Conservation (phyloP, 1,284 basidiomycete species). For the Erythrobasidium hasegawianum region DNA sequence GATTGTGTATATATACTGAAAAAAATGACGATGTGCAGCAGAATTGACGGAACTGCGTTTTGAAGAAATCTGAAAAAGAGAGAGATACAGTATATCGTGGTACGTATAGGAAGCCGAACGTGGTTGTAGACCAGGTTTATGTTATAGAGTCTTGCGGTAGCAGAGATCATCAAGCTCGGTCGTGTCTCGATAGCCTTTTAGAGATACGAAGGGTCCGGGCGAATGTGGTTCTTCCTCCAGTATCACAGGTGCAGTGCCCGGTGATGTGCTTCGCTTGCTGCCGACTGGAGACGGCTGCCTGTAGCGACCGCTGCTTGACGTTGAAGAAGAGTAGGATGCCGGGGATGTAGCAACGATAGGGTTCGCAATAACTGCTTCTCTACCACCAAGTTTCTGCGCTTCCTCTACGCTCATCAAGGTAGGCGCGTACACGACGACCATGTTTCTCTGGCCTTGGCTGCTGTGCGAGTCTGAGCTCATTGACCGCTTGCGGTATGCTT, state of each 20-base stretch:
- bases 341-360: neutral
- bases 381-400: conserved; percentile 26
- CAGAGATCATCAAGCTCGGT: conserved; percentile 17
- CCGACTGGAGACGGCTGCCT: conserved; percentile 2
- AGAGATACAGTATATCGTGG: no score
- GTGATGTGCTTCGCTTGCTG: neutral
- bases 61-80: no score
- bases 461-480: conserved; percentile 22
- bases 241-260: neutral
- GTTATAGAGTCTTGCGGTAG: neutral
- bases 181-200: conserved; percentile 28
- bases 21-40: no score
- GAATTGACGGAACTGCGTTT: no score
- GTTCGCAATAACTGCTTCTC: conserved; percentile 29
- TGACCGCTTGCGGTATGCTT: conserved; percentile 14
- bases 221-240: conserved; percentile 1
- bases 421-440: conserved; percentile 28
- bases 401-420: conserved; percentile 30
- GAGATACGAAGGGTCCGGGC: conserved; percentile 13
- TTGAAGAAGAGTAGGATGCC: conserved; percentile 3
- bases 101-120: neutral
- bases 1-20: no score
- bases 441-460: conserved; percentile 7
- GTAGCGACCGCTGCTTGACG: neutral
- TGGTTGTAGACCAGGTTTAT: neutral